These are phyloP conservation scores for Ustilago sp. DNA, from an alignment of 1,284 basidiomycete genomes.

Conservation along the genomic window DNA sequence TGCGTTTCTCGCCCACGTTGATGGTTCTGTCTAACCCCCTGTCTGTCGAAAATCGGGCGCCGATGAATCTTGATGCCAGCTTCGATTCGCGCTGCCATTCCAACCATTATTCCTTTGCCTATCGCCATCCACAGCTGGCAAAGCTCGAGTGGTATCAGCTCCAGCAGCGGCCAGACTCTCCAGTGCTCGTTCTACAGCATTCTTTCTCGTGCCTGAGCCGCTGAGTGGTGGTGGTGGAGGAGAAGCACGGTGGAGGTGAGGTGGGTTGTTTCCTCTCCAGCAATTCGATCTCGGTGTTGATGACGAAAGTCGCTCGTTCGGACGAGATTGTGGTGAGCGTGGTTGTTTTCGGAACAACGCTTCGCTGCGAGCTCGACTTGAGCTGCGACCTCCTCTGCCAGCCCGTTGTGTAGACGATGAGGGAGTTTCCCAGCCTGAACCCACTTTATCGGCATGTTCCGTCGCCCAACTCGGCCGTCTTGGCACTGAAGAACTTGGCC, in stretches of 20 bases:
- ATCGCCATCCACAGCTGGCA: background rate
- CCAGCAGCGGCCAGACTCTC: conserved; percentile 24
- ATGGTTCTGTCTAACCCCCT: conserved; percentile 4
- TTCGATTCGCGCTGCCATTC: conserved; percentile 6
- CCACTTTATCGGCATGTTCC: background rate
- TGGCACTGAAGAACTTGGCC: conserved; percentile 3
- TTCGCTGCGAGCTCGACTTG: background rate
- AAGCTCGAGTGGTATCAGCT: conserved; percentile 4
- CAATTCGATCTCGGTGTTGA: background rate
- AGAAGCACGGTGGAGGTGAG: background rate
- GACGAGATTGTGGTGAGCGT: conserved; percentile 10
- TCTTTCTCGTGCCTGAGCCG: conserved; percentile 16
- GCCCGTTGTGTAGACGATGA: background rate
- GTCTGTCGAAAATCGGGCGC: conserved; percentile 11
- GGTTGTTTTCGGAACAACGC: conserved; percentile 26
- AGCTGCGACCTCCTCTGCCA: background rate
- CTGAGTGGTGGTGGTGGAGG: conserved; percentile 5
- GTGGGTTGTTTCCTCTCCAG: conserved; percentile 9
- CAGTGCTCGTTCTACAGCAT: conserved; percentile 29
- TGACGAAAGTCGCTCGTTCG: conserved; percentile 7
- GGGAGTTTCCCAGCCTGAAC: background rate
- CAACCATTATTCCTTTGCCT: background rate
- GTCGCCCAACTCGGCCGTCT: conserved; percentile 20
- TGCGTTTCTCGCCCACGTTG: background rate
- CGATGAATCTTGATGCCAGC: conserved; percentile 10